Conservation (phyloP, 345 rosid species). For the Populus simonii region DNA sequence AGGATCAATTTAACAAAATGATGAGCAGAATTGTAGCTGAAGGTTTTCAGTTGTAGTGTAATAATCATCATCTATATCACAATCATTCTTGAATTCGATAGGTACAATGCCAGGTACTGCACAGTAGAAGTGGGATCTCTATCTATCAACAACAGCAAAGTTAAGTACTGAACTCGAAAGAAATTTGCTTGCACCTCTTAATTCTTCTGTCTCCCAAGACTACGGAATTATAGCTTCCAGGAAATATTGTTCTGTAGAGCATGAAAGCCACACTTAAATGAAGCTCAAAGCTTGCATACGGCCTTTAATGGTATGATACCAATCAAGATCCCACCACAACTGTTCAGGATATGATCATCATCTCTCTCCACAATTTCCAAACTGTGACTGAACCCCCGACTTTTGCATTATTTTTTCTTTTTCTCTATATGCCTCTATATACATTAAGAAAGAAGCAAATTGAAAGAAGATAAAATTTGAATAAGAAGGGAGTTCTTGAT, state of each 20-base stretch:
- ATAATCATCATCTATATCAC: conserved; percentile 20
- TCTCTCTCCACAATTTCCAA: not conserved
- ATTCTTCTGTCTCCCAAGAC: not conserved
- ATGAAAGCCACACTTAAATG: not conserved
- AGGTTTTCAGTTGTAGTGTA: not conserved
- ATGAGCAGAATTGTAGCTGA: conserved; percentile 16
- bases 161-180: not conserved
- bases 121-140: conserved; percentile 16
- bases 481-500: conserved; percentile 9
- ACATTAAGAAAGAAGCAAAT: conserved; percentile 6
- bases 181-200: not conserved
- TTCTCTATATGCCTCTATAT: conserved; percentile 23
- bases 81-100: conserved; percentile 17
- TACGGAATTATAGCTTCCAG: conserved; percentile 22
- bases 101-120: conserved; percentile 10
- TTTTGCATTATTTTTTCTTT: conserved; percentile 12
- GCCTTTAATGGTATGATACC: not conserved
- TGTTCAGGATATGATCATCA: not conserved
- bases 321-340: not conserved
- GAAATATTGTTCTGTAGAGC: not conserved
- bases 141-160: not conserved
- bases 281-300: not conserved
- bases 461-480: not conserved
- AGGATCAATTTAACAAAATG: not conserved
- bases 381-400: not conserved